Conservation (phyloP, 2,329 filamentous ascomycete species). For the Fusarium begoniae region DNA sequence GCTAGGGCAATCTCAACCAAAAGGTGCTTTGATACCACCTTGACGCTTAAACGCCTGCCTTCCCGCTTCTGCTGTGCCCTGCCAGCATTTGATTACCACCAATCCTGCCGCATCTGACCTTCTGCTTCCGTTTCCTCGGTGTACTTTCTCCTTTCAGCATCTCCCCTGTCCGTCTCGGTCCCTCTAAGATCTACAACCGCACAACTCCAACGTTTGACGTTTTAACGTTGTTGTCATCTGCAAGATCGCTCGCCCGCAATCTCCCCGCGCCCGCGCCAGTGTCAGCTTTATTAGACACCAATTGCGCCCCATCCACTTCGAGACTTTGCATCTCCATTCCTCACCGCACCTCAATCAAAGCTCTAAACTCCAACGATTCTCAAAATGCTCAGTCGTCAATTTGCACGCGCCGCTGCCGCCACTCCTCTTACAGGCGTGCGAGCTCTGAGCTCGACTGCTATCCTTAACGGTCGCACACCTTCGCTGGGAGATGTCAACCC, state of each 20-base stretch:
- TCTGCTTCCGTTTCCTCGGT: slow-evolving; percentile 33
- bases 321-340: slow-evolving; percentile 23
- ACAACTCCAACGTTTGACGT: slow-evolving; percentile 27
- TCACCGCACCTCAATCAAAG: slow-evolving; percentile 6
- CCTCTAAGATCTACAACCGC: slow-evolving; percentile 18
- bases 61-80: slow-evolving; percentile 40
- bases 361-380: slow-evolving; percentile 35
- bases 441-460: slow-evolving; percentile 66
- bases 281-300: slow-evolving; percentile 30
- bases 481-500: slow-evolving; percentile 83
- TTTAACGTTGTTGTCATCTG: slow-evolving; percentile 28
- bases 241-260: slow-evolving; percentile 25
- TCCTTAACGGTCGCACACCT: slow-evolving; percentile 64
- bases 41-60: slow-evolving; percentile 31
- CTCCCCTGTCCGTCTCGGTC: slow-evolving; percentile 28
- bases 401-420: slow-evolving; percentile 55
- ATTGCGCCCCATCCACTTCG: slow-evolving; percentile 12
- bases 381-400: slow-evolving; percentile 60
- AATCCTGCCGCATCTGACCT: slow-evolving; percentile 41
- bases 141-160: slow-evolving; percentile 31
- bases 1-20: slow-evolving; percentile 38
- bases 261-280: slow-evolving; percentile 26
- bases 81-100: slow-evolving; percentile 31
- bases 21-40: slow-evolving; percentile 28
- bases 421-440: slow-evolving; percentile 61